Conservation (phyloP, 306 rosid genomes). For the Coriaria nepalensis region DNA sequence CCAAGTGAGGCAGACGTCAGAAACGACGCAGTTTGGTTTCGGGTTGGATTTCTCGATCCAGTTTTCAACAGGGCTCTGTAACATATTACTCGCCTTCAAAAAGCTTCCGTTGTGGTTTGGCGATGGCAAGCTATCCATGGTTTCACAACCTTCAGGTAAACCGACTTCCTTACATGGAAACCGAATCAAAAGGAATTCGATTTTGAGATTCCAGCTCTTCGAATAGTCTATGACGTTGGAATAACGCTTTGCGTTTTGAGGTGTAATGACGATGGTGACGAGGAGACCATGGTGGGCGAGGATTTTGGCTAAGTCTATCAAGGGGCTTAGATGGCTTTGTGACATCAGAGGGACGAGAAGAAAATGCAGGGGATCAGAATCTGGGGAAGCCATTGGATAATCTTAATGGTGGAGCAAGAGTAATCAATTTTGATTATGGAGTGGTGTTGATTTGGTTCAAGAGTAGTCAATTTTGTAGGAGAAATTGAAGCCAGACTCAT, state of each 20-base stretch:
- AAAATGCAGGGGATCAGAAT: conserved; percentile 12
- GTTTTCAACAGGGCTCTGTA: conserved; percentile 14
- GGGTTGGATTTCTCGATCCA: conserved; percentile 8
- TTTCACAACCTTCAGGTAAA: conserved; percentile 21
- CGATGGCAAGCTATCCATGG: conserved; percentile 9
- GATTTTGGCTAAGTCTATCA: conserved; percentile 19
- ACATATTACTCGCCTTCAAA: conserved; percentile 6
- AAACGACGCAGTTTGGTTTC: conserved; percentile 11
- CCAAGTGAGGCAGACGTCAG: conserved; percentile 12
- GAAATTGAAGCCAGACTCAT: too few species aligned
- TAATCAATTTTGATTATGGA: too few species aligned
- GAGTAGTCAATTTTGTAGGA: too few species aligned
- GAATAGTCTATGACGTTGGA: conserved; percentile 5
- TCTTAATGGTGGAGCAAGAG: too few species aligned
- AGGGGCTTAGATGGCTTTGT: conserved; percentile 22
- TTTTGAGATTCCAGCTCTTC: not conserved
- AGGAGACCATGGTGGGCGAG: conserved; percentile 12
- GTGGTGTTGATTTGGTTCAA: too few species aligned
- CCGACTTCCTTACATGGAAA: conserved; percentile 17
- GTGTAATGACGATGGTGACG: conserved; percentile 24
- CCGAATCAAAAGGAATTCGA: conserved; percentile 5
- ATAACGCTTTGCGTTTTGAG: conserved; percentile 11
- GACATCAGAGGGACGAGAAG: conserved; percentile 21
- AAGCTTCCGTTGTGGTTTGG: conserved; percentile 6
- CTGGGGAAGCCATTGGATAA: too few species aligned